Evolutionary conservation across 179 eudicot genomes (phyloP).

Genomic region (Heliamphora pulchella): DNA sequence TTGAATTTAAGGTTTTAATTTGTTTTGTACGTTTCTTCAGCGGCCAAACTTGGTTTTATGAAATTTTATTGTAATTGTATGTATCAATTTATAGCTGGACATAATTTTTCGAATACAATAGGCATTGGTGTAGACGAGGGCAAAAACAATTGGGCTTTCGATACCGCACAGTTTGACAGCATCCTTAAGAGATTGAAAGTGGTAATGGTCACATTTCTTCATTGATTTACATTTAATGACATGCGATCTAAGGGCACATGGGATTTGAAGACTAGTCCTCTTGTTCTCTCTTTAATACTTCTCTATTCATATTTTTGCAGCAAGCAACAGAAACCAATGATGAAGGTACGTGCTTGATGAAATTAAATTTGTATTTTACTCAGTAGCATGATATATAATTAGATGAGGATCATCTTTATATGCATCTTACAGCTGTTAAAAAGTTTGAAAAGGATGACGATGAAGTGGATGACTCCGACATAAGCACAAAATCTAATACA

Average conservation of each 20-base stretch:
- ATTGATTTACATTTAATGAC: not conserved
- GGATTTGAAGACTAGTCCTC: no score
- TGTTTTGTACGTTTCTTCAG: not conserved
- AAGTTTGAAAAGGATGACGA: slow-evolving; percentile 30
- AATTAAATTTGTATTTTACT: not conserved
- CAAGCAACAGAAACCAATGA: slow-evolving; percentile 22
- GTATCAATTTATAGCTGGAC: not conserved
- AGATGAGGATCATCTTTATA: not conserved
- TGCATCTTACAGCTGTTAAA: slow-evolving; percentile 28
- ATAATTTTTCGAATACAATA: not conserved
- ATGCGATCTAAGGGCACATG: no score
- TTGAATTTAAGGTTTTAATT: not conserved
- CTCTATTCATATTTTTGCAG: slow-evolving; percentile 15
- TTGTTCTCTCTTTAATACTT: not conserved
- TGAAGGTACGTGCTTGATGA: slow-evolving; percentile 28
- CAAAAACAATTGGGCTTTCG: slow-evolving; percentile 63
- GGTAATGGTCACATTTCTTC: slow-evolving; percentile 35
- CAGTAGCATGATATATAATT: not conserved
- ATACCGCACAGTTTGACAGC: slow-evolving; percentile 79
- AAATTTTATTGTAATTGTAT: not conserved
- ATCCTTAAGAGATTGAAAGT: slow-evolving; percentile 90
- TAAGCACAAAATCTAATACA: slow-evolving; percentile 16
- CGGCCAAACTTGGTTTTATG: not conserved
- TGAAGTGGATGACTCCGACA: slow-evolving; percentile 24
- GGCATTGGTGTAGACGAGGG: slow-evolving; percentile 24